Conservation (phyloP, 2,329 filamentous ascomycete genomes). For the Lecanicillium sp. region DNA sequence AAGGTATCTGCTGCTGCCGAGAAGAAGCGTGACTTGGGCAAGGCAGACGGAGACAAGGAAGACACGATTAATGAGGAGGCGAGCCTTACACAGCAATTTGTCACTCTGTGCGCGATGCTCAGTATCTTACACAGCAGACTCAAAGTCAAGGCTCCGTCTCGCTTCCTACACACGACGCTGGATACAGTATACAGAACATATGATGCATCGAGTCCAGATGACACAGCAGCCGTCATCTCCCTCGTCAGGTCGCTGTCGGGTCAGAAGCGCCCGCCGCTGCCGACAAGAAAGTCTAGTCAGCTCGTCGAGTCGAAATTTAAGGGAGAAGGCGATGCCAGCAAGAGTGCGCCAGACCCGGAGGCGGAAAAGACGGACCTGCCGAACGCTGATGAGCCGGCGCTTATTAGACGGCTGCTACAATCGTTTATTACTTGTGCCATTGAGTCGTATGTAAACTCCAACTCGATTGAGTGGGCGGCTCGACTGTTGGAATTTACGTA, state of each 20-base stretch:
- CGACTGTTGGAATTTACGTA: slow-evolving; percentile 61
- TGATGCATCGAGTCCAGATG: slow-evolving; percentile 53
- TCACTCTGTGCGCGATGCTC: slow-evolving; percentile 62
- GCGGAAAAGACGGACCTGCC: slow-evolving; percentile 26
- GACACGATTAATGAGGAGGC: slow-evolving; percentile 23
- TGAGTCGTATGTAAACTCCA: slow-evolving; percentile 61
- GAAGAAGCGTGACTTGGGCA: slow-evolving; percentile 9
- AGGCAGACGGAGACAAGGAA: slow-evolving; percentile 11
- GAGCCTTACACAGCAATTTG: slow-evolving; percentile 44
- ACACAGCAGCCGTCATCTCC: slow-evolving; percentile 61
- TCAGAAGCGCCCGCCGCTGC: slow-evolving; percentile 55
- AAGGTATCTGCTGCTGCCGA: slow-evolving; percentile 35
- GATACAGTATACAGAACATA: slow-evolving; percentile 63
- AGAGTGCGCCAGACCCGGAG: slow-evolving; percentile 55
- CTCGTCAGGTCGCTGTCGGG: slow-evolving; percentile 62
- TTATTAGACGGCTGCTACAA: slow-evolving; percentile 59
- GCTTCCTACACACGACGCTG: slow-evolving; percentile 70
- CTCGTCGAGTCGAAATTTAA: slow-evolving; percentile 45
- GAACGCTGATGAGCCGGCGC: slow-evolving; percentile 47
- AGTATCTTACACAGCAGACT: slow-evolving; percentile 65
- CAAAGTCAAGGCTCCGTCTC: slow-evolving; percentile 68
- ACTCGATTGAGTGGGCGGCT: slow-evolving; percentile 52
- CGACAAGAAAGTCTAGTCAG: slow-evolving; percentile 49
- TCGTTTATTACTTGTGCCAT: slow-evolving; percentile 72
- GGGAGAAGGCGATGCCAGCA: slow-evolving; percentile 40